phyloP scores from a whole-genome alignment of 73 alveolate species.

The Uronychia setigera region DNA sequence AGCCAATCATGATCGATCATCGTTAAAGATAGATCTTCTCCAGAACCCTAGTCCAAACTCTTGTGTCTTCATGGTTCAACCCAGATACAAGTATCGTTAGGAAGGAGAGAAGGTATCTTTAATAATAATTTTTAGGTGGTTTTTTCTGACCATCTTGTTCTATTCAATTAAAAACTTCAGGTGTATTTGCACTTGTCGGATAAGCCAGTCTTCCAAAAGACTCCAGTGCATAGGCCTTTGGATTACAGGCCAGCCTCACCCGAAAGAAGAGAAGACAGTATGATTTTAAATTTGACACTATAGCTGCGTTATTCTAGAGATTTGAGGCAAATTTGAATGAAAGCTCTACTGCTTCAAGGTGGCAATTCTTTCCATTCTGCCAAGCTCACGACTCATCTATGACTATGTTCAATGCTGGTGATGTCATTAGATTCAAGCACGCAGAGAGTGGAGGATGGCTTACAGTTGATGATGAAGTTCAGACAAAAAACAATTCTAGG shows the following conservation, averaged over 20 bases:
- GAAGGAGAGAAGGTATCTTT: conserved; percentile 42
- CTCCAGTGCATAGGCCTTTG: background rate
- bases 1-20: conserved; percentile 32
- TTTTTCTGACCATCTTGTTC: conserved; percentile 26
- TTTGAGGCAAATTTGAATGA: conserved; percentile 39
- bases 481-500: conserved; percentile 13
- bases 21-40: conserved; percentile 21
- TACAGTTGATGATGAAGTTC: conserved; percentile 37
- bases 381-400: background rate
- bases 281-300: too few species aligned
- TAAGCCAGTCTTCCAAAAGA: background rate
- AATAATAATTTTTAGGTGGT: too few species aligned
- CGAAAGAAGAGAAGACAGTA: conserved; percentile 11
- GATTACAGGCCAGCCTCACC: conserved; percentile 42
- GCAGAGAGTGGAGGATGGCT: conserved; percentile 60
- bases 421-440: conserved; percentile 55
- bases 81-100: conserved; percentile 44
- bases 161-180: conserved; percentile 13
- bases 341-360: background rate
- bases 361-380: conserved; percentile 44
- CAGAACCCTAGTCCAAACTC: conserved; percentile 23
- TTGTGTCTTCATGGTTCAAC: conserved; percentile 23
- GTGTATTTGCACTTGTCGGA: conserved; percentile 36
- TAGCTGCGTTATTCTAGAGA: conserved; percentile 8
- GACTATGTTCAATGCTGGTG: conserved; percentile 25